Evolutionary conservation across 129 eudicot species (phyloP), one percentile per base, ranked within the genome.

Genomic region (Silybum marianum): DNA sequence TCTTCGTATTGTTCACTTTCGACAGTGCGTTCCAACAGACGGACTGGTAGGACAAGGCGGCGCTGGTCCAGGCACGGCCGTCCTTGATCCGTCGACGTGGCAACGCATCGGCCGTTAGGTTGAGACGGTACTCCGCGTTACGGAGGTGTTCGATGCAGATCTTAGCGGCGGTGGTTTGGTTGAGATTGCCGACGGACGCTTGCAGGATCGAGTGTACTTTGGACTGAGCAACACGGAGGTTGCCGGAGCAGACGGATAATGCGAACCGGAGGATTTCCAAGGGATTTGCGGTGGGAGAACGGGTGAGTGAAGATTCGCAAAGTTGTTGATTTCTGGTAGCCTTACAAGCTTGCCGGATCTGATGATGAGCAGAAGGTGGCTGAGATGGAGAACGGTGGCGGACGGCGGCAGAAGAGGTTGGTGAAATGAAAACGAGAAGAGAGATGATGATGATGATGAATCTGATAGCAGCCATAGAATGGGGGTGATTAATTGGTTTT

Each of bases 21-120:
- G 78, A 79, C 11, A 87, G 72, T 36, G 75, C 91, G 0, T 82
- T 72, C 72, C 72, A 71, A 80, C 93, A 87, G 73, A 46, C 89
- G 79, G 72, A 75, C 25, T 92, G 90, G 88, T 87, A 88, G 5
- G 72, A 80, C 71, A 88, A 42, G 6, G 83, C 83, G 23, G 91
- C 85, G 67, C 85, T 78, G 74, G 81, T 73, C 93, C 93, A 91
- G 0, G 96, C 93, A 0, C 96, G 88, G 2, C 87, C 88, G 78
- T 91, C 96, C 84, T 84, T 88, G 25, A 78, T 69, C 71, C 39
- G 60, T 44, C 90, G 83, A 60, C 89, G 84, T 68, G 89, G 73
- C 54, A 86, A 22, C 1, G 80, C 90, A 0, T 34, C 89, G 11
- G 40, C 79, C 77, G 88, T 80, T 54, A 73, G 46, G 13, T 73